A percentile compares a stretch with the other conserved stretches of the same genome.
These are phyloP conservation scores for Chlamydomonas asymmetrica DNA, from an alignment of 139 green algal genomes.

Conservation along the genomic window DNA sequence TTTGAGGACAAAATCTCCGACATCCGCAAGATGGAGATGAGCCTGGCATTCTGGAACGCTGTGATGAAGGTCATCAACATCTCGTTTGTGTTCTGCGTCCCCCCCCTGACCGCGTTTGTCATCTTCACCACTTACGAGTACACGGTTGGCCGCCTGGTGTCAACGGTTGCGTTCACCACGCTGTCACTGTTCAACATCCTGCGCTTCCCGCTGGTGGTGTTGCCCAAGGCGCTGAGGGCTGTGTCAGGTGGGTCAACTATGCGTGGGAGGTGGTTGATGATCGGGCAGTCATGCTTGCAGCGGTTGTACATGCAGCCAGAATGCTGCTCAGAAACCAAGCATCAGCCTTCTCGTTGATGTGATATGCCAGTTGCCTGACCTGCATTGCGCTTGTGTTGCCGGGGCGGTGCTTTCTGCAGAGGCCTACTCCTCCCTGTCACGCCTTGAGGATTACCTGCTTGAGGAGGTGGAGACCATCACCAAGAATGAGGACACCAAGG, in stretches of 20 bases:
- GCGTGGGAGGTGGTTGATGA: not conserved
- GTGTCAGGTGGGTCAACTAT: conserved; percentile 37
- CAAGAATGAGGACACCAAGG: too few species aligned
- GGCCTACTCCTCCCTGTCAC: conserved; percentile 43
- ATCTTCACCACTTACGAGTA: conserved; percentile 63
- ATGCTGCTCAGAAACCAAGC: too few species aligned
- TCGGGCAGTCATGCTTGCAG: too few species aligned
- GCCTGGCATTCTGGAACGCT: conserved; percentile 44
- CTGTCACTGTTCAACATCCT: conserved; percentile 83
- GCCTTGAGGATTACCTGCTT: conserved; percentile 61
- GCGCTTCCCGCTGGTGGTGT: conserved; percentile 76
- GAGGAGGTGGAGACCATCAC: conserved; percentile 23
- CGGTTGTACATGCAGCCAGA: too few species aligned
- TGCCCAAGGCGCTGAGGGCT: conserved; percentile 68
- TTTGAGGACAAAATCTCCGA: conserved; percentile 48
- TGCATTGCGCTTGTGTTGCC: not conserved
- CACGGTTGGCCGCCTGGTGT: conserved; percentile 25
- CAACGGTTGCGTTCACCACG: conserved; percentile 66
- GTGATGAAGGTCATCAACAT: conserved; percentile 67
- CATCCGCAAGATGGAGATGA: conserved; percentile 43
- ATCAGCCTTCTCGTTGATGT: not conserved
- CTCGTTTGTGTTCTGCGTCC: conserved; percentile 55
- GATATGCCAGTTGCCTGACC: not conserved
- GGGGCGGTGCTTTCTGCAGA: not conserved
- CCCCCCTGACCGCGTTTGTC: conserved; percentile 50